Evolutionary conservation across 1,284 basidiomycete species (phyloP), one percentile per base, ranked within the genome.

Genomic region (Boletus smithii): DNA sequence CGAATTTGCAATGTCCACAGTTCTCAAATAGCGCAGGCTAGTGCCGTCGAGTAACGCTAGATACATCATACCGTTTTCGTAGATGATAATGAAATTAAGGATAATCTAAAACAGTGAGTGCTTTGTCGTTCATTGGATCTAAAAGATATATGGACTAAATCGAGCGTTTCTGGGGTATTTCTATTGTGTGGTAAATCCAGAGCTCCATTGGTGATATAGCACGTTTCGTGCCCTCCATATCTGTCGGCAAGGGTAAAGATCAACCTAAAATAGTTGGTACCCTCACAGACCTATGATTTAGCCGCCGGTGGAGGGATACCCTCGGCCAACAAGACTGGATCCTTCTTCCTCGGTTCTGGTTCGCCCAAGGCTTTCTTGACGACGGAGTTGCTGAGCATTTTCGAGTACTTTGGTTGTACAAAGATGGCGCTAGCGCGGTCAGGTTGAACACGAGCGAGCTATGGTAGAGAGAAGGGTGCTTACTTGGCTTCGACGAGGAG

Each of bases 381-480:
- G 3, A 68, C 62, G 6, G 62, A 63, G 27, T 69, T 77, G 56
- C 80, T 80, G 31, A 93, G 72, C 41, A 90, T 75, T 56, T 82
- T 81, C 2, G 91, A 88, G 61, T 90, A 91, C 57, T 80, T 82
- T 6, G 91, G 91, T 61, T 95, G 90, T 16, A 95, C 80, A 59
- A 93, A 94, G 43, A 84, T 73, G 0, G 79, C 87, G 1, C 85
- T 88, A 53, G 13, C 46, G 17, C 18, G 34, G 36, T 30, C 18
- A 23, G 1, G 20, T 44, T 44, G 24, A 41, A 41, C 8, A 40
- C 16, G 36, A 35, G 22, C n/a, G n/a, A n/a, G n/a, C n/a, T n/a
- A n/a, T n/a, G n/a, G n/a, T n/a, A n/a, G n/a, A n/a, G n/a, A n/a
- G n/a, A 13, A 26, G 24, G 27, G 22, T 16, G 71, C 80, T 54